Evolutionary conservation across 2,329 filamentous ascomycete species (phyloP), one percentile per base, ranked within the genome.

Genomic region (Lizonia empirigonia): DNA sequence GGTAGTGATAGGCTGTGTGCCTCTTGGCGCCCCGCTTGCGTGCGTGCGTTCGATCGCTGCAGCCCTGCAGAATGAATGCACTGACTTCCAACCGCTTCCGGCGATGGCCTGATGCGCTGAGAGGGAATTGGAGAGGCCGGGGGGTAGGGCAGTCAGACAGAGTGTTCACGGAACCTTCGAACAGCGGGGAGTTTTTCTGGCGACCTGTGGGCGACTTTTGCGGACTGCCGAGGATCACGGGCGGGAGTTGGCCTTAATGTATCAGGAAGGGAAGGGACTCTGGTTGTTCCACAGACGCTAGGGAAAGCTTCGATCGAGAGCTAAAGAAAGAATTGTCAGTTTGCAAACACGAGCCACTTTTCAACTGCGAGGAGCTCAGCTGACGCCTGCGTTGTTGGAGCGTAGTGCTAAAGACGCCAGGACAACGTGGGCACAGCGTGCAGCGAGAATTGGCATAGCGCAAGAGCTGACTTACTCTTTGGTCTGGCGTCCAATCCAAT

Each of bases 21-120:
- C 34, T 50, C 62, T 66, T 65, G 59, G 64, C 59, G 60, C 56
- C 58, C 62, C 56, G 62, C 56, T 63, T 67, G 57, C 55, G 52
- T 52, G 49, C 49, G 49, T 52, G 44, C 42, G 42, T 46, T 52
- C 42, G 50, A 48, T 49, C 27, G 44, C 35, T 59, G 50, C 48
- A 58, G 59, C 52, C 58, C 49, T 65, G 62, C 53, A 56, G 56
- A 48, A 54, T 53, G 33, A 40, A 57, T 57, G 49, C 61, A 56
- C 52, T 47, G 51, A 35, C 50, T 53, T 54, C 44, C 54, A 33
- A 53, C 65, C 55, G 64, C 59, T 69, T 67, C 54, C 63, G 64
- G 62, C 52, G 50, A 58, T 62, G 60, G 61, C 50, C 56, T 64
- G 64, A 64, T 53, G 56, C 33, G 44, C 56, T 20, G 50, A 42